Conservation (phyloP, 2,329 filamentous ascomycete genomes). For the Phyllosticta paracitricarpa region DNA sequence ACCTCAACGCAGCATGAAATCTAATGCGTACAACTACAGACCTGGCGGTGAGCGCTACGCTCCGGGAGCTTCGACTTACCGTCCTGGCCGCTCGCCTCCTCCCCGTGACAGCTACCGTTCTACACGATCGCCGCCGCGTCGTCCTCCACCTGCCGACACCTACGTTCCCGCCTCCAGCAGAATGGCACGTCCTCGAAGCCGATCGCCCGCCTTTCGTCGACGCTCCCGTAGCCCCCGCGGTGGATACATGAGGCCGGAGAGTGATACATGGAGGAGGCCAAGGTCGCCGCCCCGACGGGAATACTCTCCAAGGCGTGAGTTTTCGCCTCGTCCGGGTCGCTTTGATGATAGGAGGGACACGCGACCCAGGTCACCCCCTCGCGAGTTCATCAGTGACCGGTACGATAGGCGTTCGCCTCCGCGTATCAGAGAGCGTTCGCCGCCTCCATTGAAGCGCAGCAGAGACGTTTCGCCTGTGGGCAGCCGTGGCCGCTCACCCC, state of each 20-base stretch:
- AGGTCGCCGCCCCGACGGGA: conserved; percentile 40
- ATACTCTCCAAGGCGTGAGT: conserved; percentile 28
- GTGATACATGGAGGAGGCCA: conserved; percentile 35
- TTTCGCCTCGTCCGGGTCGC: conserved; percentile 4
- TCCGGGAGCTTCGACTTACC: conserved; percentile 5
- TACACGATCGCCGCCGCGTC: conserved; percentile 25
- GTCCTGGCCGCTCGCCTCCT: conserved; percentile 10
- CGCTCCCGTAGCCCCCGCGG: conserved; percentile 30
- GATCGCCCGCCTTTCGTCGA: conserved; percentile 26
- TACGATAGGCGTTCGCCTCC: conserved; percentile 31
- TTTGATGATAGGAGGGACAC: conserved; percentile 26
- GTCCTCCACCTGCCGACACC: conserved; percentile 28
- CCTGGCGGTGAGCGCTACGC: conserved; percentile 10
- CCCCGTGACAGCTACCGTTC: conserved; percentile 27
- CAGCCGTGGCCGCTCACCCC: conserved; percentile 36
- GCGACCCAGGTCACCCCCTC: conserved; percentile 29
- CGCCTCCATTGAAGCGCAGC: conserved; percentile 32
- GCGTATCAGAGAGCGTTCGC: conserved; percentile 34
- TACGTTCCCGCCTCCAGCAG: conserved; percentile 28
- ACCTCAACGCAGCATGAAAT: neutral
- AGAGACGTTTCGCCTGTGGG: conserved; percentile 38
- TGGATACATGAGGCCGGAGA: conserved; percentile 20
- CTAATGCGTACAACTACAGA: conserved; percentile 7
- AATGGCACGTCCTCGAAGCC: conserved; percentile 26
- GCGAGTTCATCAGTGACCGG: conserved; percentile 25